Evolutionary conservation across 2,329 filamentous ascomycete genomes (phyloP).

Genomic region (Microdochium paspali): DNA sequence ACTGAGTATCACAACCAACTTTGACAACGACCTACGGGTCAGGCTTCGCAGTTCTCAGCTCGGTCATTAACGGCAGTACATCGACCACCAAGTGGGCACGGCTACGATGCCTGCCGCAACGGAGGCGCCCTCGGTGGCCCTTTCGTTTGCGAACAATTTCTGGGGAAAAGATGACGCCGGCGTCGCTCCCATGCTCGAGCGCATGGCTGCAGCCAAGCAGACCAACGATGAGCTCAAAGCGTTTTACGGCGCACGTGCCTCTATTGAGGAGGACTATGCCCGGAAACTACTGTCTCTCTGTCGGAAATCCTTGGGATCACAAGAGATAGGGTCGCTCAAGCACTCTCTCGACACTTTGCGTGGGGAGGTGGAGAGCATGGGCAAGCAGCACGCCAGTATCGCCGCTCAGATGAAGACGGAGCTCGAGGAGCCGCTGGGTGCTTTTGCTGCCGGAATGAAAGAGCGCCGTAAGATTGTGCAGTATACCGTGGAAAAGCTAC

Average conservation of each 20-base stretch:
- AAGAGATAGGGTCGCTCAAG: constrained; percentile 75
- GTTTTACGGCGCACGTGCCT: constrained; percentile 84
- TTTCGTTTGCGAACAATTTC: constrained; percentile 95
- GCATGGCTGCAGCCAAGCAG: constrained; percentile 89
- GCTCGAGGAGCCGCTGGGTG: constrained; percentile 83
- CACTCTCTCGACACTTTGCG: constrained; percentile 79
- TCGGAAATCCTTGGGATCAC: constrained; percentile 81
- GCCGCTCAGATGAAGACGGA: constrained; percentile 93
- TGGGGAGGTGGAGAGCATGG: constrained; percentile 86
- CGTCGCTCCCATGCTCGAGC: constrained; percentile 80
- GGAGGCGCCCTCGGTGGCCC: constrained; percentile 54
- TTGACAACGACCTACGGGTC: background rate
- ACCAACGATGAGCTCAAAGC: constrained; percentile 88
- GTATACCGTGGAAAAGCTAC: constrained; percentile 82
- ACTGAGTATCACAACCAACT: background rate
- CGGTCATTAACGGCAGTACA: constrained; percentile 1
- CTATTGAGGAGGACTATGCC: constrained; percentile 94
- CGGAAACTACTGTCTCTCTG: constrained; percentile 79
- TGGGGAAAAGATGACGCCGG: constrained; percentile 99
- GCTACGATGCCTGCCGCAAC: constrained; percentile 14
- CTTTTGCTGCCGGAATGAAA: constrained; percentile 92
- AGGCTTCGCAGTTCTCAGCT: background rate
- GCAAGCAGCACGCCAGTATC: constrained; percentile 84
- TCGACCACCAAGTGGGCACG: background rate
- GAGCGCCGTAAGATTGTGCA: constrained; percentile 96